These are phyloP conservation scores for Penicillium odoratum DNA, from an alignment of 495 filamentous ascomycete genomes.

Conservation along the genomic window DNA sequence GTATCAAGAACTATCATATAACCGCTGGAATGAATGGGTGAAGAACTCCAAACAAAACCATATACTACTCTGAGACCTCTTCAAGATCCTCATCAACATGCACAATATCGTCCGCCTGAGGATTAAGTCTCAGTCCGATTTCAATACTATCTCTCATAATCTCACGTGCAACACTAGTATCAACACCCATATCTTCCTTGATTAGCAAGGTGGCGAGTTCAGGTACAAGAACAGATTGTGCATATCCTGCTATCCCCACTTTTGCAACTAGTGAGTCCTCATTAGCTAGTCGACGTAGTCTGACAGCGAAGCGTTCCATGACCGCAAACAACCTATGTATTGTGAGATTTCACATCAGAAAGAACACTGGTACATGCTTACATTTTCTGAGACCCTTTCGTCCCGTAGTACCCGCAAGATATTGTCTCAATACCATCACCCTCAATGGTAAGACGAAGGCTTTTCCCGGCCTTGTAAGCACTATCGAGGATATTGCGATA, in stretches of 20 bases:
- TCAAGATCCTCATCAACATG: slow-evolving; percentile 24
- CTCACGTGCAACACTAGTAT: slow-evolving; percentile 60
- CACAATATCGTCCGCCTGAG: slow-evolving; percentile 61
- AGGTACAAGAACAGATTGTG: slow-evolving; percentile 84
- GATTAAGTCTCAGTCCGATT: slow-evolving; percentile 76
- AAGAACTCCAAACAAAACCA: too few relatives aligned
- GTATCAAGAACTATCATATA: neutral
- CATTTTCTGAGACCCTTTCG: slow-evolving; percentile 68
- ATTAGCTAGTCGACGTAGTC: slow-evolving; percentile 62
- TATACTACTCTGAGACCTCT: neutral
- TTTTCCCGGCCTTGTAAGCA: slow-evolving; percentile 60
- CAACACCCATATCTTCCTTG: slow-evolving; percentile 79
- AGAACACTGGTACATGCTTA: slow-evolving; percentile 28
- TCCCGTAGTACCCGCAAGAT: slow-evolving; percentile 84
- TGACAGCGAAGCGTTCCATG: slow-evolving; percentile 57
- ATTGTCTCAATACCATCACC: slow-evolving; percentile 42
- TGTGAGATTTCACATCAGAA: slow-evolving; percentile 7
- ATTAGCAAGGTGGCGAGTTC: slow-evolving; percentile 77
- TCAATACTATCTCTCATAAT: slow-evolving; percentile 73
- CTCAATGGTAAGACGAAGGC: slow-evolving; percentile 51
- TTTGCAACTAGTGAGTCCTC: slow-evolving; percentile 68
- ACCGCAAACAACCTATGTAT: slow-evolving; percentile 60
- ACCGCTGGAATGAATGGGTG: neutral
- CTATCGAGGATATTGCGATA: slow-evolving; percentile 62
- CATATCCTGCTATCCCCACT: slow-evolving; percentile 69